A percentile compares a stretch with the other conserved stretches of the same genome.
Evolutionary conservation across 345 rosid species (phyloP).

Genomic region (Cardamine resedifolia): DNA sequence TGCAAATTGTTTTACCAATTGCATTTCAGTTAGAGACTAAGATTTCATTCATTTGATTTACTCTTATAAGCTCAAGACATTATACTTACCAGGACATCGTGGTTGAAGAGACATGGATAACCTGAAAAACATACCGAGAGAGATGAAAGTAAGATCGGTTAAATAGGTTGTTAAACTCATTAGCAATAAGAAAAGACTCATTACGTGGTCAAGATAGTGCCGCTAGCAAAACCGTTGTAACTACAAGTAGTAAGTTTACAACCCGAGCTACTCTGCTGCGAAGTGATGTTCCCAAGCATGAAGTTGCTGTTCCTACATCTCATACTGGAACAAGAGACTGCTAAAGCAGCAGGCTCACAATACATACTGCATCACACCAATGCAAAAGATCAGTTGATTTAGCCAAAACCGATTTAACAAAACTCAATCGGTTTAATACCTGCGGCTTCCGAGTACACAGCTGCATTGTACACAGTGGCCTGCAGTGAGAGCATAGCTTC

Average conservation of each 20-base stretch:
- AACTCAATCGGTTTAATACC: conserved; percentile 45
- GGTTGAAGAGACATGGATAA: conserved; percentile 84
- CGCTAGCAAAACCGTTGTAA: conserved; percentile 76
- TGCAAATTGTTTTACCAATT: conserved; percentile 41
- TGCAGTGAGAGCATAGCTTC: conserved; percentile 90
- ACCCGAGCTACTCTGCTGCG: conserved; percentile 77
- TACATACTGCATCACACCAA: conserved; percentile 57
- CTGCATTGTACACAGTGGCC: conserved; percentile 97
- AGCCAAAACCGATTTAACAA: conserved; percentile 3
- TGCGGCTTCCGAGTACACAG: conserved; percentile 75
- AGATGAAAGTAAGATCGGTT: neutral
- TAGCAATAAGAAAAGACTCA: conserved; percentile 10
- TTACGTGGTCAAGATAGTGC: conserved; percentile 75
- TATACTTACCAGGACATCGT: conserved; percentile 72
- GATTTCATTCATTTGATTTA: neutral
- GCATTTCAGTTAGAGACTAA: conserved; percentile 14
- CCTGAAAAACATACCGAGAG: conserved; percentile 43
- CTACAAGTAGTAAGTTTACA: conserved; percentile 82
- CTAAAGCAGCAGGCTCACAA: conserved; percentile 85
- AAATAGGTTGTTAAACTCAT: neutral
- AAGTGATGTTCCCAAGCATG: conserved; percentile 77
- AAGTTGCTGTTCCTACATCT: conserved; percentile 80
- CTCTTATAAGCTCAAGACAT: neutral
- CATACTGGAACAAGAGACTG: conserved; percentile 97
- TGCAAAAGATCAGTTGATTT: neutral